Evolutionary conservation across 345 rosid species (phyloP).

Genomic region (Brassica juncea): DNA sequence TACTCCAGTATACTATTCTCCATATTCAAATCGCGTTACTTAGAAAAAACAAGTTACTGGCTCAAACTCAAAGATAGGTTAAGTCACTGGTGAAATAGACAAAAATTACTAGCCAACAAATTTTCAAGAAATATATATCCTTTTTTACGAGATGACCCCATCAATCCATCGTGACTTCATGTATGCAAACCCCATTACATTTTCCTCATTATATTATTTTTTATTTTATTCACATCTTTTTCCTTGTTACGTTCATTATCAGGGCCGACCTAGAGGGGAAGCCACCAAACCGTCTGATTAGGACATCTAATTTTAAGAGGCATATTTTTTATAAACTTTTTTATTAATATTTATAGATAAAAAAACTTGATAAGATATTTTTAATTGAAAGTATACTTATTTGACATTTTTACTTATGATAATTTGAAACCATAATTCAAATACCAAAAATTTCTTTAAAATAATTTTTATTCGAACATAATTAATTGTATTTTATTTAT

Average conservation of each 20-base stretch:
- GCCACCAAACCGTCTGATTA: no score
- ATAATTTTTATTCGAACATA: no score
- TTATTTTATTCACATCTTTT: neutral
- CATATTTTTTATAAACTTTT: no score
- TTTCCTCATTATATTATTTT: neutral
- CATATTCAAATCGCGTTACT: neutral
- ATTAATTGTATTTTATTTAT: no score
- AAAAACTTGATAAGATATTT: no score
- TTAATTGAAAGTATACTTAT: no score
- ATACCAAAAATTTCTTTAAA: no score
- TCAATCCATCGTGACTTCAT: neutral
- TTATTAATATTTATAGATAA: no score
- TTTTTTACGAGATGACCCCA: slow-evolving; percentile 11
- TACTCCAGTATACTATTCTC: neutral
- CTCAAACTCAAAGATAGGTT: neutral
- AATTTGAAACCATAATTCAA: no score
- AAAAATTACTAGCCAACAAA: neutral
- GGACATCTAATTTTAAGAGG: no score
- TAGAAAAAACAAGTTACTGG: neutral
- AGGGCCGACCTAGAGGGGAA: no score
- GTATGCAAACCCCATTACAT: neutral
- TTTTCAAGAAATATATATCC: neutral
- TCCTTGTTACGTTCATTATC: neutral
- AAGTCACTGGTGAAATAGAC: slow-evolving; percentile 17
- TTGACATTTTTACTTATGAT: no score